Evolutionary conservation across 305 asterid genomes (phyloP).

Genomic region (Rubia balearica): DNA sequence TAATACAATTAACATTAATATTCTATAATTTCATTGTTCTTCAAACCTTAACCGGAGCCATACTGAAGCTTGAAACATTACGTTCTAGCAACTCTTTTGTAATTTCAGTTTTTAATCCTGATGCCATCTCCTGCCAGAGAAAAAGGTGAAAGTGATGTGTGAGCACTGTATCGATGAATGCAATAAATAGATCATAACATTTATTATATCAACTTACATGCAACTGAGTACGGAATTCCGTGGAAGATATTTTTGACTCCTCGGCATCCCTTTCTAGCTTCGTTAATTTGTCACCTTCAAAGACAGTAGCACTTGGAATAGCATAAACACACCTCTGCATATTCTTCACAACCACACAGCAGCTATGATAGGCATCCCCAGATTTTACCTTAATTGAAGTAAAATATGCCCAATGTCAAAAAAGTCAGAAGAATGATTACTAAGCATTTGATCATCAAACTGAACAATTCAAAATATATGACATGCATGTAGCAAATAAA

Average conservation of each 20-base stretch:
- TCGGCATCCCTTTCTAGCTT: constrained; percentile 59
- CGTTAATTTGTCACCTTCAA: constrained; percentile 32
- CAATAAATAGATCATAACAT: constrained; percentile 16
- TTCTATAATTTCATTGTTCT: constrained; percentile 12
- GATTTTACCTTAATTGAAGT: constrained; percentile 60
- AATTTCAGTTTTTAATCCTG: constrained; percentile 68
- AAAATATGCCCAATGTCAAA: constrained; percentile 26
- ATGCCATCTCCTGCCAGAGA: constrained; percentile 63
- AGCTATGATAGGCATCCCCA: constrained; percentile 69
- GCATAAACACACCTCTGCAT: constrained; percentile 92
- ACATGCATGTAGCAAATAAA: not conserved
- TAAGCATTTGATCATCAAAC: not conserved
- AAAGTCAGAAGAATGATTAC: constrained; percentile 9
- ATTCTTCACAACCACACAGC: constrained; percentile 80
- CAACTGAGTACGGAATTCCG: constrained; percentile 42
- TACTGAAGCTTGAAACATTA: constrained; percentile 68
- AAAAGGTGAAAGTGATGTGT: constrained; percentile 11
- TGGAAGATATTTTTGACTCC: constrained; percentile 44
- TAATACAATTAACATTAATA: not conserved
- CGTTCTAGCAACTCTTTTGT: constrained; percentile 47
- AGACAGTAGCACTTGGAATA: constrained; percentile 56
- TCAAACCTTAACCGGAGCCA: constrained; percentile 89
- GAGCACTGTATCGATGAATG: constrained; percentile 22
- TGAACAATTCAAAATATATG: not conserved
- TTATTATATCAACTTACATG: constrained; percentile 45